These are phyloP conservation scores for Aspergillus novoparasiticus DNA, from an alignment of 2,329 filamentous ascomycete genomes.

Conservation along the genomic window DNA sequence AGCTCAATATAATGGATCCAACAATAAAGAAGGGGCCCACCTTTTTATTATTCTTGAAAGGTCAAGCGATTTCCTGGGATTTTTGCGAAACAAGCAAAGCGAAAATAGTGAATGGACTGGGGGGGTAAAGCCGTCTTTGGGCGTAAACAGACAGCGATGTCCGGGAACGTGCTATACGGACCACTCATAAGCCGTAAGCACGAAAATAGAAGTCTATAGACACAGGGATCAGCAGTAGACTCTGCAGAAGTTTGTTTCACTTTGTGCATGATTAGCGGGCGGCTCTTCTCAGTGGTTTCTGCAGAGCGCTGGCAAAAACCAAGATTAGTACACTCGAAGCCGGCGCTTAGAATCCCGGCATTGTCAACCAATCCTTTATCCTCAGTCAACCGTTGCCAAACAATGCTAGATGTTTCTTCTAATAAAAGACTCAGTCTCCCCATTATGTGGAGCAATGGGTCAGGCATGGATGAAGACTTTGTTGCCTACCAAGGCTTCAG, in stretches of 20 bases:
- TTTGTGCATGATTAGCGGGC: constrained; percentile 19
- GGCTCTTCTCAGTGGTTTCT: constrained; percentile 19
- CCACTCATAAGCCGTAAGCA: background rate
- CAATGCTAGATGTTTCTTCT: constrained; percentile 3
- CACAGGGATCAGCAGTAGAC: background rate
- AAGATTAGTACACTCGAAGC: constrained; percentile 26
- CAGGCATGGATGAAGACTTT: constrained; percentile 1
- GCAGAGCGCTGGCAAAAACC: constrained; percentile 24
- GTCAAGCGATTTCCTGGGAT: background rate
- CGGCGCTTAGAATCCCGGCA: constrained; percentile 31
- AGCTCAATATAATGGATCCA: constrained; percentile 9
- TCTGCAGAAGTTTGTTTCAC: constrained; percentile 27
- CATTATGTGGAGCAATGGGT: background rate
- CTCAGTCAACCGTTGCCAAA: constrained; percentile 5
- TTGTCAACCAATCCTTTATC: constrained; percentile 27
- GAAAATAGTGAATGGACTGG: background rate
- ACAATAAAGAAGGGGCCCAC: background rate
- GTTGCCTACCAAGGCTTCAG: constrained; percentile 5
- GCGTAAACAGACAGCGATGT: background rate
- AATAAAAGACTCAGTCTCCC: background rate
- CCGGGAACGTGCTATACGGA: background rate
- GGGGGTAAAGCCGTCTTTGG: background rate
- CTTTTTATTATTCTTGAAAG: constrained; percentile 12
- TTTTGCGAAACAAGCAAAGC: background rate
- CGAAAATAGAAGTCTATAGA: background rate